A percentile compares a stretch with the other conserved stretches of the same genome.
phyloP scores from a whole-genome alignment of 176 grass and related monocot genomes.

The Oryza glumipatula region DNA sequence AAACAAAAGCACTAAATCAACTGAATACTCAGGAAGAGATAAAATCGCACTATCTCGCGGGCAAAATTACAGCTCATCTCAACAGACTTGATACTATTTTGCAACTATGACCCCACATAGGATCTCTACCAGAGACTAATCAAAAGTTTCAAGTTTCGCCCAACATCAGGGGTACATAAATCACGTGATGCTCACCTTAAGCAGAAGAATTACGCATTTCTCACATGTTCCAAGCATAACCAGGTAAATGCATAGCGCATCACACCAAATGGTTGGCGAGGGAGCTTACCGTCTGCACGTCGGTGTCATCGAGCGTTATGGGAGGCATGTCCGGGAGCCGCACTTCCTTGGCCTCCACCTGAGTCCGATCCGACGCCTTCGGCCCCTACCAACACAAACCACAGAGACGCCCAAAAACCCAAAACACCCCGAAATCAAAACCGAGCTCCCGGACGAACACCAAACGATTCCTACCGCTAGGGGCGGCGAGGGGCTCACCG shows the following conservation, averaged over 20 bases:
- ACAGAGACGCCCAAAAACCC: constrained; percentile 32
- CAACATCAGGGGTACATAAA: background rate
- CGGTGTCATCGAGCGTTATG: constrained; percentile 82
- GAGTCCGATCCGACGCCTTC: constrained; percentile 78
- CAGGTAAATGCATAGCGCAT: background rate
- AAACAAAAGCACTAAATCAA: background rate
- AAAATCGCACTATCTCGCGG: background rate
- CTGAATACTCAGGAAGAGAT: background rate
- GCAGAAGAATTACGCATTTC: constrained; percentile 9
- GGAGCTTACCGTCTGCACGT: constrained; percentile 79
- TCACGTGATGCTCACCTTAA: background rate
- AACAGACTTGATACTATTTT: background rate
- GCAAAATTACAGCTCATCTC: background rate
- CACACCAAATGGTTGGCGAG: background rate
- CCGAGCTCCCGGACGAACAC: background rate
- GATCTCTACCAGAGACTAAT: constrained; percentile 25
- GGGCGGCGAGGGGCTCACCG: constrained; percentile 39
- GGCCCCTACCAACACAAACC: constrained; percentile 58
- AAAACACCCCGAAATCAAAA: constrained; percentile 4
- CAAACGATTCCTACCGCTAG: background rate
- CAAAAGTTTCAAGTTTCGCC: constrained; percentile 8
- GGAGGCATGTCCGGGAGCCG: constrained; percentile 66
- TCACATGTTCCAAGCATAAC: background rate
- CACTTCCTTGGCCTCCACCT: constrained; percentile 83
- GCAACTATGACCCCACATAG: constrained; percentile 1